A percentile compares a stretch with the other conserved stretches of the same genome.
Conservation (phyloP, 768 basidiomycete genomes). For the Rubroboletus satanas region DNA sequence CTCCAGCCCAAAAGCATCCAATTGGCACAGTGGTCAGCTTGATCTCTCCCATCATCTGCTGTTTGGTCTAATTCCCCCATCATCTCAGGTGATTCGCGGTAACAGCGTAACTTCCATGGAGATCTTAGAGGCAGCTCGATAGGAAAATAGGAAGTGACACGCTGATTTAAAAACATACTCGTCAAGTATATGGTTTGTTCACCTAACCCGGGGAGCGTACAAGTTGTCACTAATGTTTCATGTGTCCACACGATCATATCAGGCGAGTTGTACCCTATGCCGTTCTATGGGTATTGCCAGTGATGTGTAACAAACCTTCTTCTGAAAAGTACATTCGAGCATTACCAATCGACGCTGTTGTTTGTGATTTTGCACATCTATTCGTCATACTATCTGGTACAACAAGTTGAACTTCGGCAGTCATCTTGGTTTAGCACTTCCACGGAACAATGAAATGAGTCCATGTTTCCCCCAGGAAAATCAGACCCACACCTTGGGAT, state of each 20-base stretch:
- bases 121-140: slow-evolving; percentile 62
- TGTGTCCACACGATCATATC: not conserved
- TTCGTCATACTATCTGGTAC: not conserved
- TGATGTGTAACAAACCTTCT: not conserved
- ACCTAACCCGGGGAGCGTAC: not conserved
- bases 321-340: not conserved
- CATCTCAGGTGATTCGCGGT: slow-evolving; percentile 83
- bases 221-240: not conserved
- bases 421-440: not conserved
- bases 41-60: not conserved
- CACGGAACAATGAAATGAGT: not conserved
- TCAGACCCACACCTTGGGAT: slow-evolving; percentile 62
- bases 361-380: not conserved
- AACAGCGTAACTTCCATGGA: slow-evolving; percentile 98
- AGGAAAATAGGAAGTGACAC: not conserved
- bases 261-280: slow-evolving; percentile 4
- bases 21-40: slow-evolving; percentile 86
- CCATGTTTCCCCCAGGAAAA: slow-evolving; percentile 35
- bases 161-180: not conserved
- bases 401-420: not conserved
- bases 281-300: not conserved
- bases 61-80: slow-evolving; percentile 4
- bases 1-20: slow-evolving; percentile 83
- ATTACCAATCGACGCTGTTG: not conserved
- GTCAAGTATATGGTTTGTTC: slow-evolving; percentile 8